Evolutionary conservation across 2,329 filamentous ascomycete species (phyloP), one percentile per base, ranked within the genome.

Genomic region (Xylaria multiplex): DNA sequence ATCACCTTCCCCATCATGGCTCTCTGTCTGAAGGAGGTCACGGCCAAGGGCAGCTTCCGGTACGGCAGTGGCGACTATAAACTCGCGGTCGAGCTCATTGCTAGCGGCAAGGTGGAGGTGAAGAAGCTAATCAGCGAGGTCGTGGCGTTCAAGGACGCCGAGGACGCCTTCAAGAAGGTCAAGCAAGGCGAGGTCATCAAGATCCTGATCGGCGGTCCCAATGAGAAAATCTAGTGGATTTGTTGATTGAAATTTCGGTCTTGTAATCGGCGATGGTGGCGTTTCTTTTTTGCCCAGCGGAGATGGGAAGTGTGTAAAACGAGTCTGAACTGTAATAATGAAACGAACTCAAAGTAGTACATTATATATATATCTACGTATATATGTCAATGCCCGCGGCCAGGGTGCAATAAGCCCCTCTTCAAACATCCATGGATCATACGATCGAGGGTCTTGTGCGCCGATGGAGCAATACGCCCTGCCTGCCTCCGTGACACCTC

Each of bases 1-100:
- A 94, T 97, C 78, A 91, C 81, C 8, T 97, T 97, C 83, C 95
- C 95, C 58, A 97, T 98, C 77, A 92, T 95, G 87, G 91, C 92
- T 5, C 84, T 96, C 76, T 96, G 93, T 78, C 85, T 90, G 57
- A 97, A 97, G 82, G 95, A 98, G 83, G 84, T 97, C 58, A 96
- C 90, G 11, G 86, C 92, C 53, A 92, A 91, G 76, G 95, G 95
- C 24, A 94, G 90, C 69, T 98, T 98, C 85, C 88, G 95, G 45
- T 98, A 98, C 79, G 90, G 90, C 3, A 87, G 88, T 61, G 94
- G 94, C 22, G 95, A 97, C 79, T 98, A 97, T 80, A 87, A 90
- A 77, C 87, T 94, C 6, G 93, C 93, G 4, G 85, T 97, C 52
- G 88, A 93, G 69, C 84, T 98, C 67, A 88, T 97, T 1, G 85